These are phyloP conservation scores for Cryptococcus sp. DNA, from an alignment of 1,284 basidiomycete genomes.

Conservation along the genomic window DNA sequence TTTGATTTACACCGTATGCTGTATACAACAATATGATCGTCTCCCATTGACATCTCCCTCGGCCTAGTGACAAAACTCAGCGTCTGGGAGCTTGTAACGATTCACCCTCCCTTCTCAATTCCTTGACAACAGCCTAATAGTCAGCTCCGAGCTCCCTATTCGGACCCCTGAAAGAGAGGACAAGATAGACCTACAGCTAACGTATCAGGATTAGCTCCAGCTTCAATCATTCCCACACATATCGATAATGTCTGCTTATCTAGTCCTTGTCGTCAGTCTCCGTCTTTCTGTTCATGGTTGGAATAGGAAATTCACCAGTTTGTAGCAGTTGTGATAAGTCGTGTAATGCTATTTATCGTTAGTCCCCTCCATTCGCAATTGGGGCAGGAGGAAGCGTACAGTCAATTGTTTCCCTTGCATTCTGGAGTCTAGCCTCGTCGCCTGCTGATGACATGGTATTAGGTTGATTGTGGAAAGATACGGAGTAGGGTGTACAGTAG, in stretches of 20 bases:
- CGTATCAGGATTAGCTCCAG: slow-evolving; percentile 44
- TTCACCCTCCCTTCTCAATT: slow-evolving; percentile 18
- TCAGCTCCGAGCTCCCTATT: background rate
- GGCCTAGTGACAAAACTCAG: too few relatives aligned
- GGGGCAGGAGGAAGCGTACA: slow-evolving; percentile 18
- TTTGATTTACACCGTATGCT: too few relatives aligned
- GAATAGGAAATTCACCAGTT: slow-evolving; percentile 28
- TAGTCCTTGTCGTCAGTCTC: slow-evolving; percentile 24
- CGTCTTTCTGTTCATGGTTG: background rate
- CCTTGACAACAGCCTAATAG: slow-evolving; percentile 24
- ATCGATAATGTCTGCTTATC: slow-evolving; percentile 44
- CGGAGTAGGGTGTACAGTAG: too few relatives aligned
- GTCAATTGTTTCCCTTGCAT: slow-evolving; percentile 45
- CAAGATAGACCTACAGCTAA: slow-evolving; percentile 31
- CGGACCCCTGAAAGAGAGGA: background rate
- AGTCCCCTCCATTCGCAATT: background rate
- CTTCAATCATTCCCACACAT: slow-evolving; percentile 46
- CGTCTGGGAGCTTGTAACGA: slow-evolving; percentile 3
- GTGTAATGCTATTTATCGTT: slow-evolving; percentile 29
- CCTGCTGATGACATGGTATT: slow-evolving; percentile 16
- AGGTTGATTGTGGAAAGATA: background rate
- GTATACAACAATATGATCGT: too few relatives aligned
- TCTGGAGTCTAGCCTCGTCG: slow-evolving; percentile 35
- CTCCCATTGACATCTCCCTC: too few relatives aligned
- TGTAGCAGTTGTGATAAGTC: slow-evolving; percentile 44